These are phyloP conservation scores for Colletotrichum liriopes DNA, from an alignment of 2,329 filamentous ascomycete species.

Conservation along the genomic window DNA sequence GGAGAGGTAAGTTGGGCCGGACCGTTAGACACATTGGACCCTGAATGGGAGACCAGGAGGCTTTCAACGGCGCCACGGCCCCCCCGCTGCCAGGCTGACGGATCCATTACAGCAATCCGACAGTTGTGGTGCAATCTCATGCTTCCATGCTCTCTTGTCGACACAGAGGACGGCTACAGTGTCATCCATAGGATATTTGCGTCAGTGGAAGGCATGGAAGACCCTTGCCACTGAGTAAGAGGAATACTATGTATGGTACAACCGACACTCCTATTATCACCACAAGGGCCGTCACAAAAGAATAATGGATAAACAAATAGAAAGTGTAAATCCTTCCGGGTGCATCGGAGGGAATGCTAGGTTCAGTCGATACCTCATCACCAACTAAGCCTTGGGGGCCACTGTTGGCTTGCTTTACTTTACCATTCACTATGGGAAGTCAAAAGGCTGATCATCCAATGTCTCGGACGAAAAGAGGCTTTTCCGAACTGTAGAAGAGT, in stretches of 20 bases:
- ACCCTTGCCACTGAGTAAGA: neutral
- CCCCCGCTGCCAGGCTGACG: neutral
- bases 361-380: neutral
- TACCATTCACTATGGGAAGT: neutral
- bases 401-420: neutral
- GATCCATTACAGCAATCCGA: neutral
- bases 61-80: slow-evolving; percentile 4
- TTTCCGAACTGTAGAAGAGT: neutral
- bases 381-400: neutral
- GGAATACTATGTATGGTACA: too few relatives aligned
- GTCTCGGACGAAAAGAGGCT: slow-evolving; percentile 12
- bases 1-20: too few relatives aligned
- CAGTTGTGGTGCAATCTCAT: neutral
- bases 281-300: neutral
- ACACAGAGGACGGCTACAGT: too few relatives aligned
- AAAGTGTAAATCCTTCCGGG: slow-evolving; percentile 26
- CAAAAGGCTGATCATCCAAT: neutral
- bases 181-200: neutral
- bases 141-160: neutral
- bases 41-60: slow-evolving; percentile 1
- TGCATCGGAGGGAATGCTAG: slow-evolving; percentile 12
- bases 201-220: neutral
- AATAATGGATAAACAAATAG: too few relatives aligned
- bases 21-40: slow-evolving; percentile 1
- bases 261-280: neutral